Percentiles rank a stretch among this genome's conserved stretches.
These are phyloP conservation scores for Gossypium stocksii DNA, from an alignment of 345 rosid genomes.

Conservation along the genomic window DNA sequence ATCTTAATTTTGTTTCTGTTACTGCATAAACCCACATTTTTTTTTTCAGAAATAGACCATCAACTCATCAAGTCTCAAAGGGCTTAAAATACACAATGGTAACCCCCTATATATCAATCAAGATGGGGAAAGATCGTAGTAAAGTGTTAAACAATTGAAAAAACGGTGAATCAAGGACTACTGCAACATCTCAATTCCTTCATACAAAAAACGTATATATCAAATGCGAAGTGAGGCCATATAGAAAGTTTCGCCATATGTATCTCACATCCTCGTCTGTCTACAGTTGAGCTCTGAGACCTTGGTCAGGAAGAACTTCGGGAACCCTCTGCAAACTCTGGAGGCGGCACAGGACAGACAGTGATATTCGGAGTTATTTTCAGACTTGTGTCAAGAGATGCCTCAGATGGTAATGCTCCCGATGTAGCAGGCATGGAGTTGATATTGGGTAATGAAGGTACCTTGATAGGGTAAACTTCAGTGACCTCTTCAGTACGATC, in stretches of 20 bases:
- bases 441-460: constrained; percentile 32
- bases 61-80: too few species aligned
- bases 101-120: too few species aligned
- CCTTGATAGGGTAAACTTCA: constrained; percentile 72
- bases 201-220: too few species aligned
- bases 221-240: too few species aligned
- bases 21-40: too few species aligned
- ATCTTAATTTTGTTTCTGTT: too few species aligned
- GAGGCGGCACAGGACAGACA: constrained; percentile 36
- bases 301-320: constrained; percentile 6
- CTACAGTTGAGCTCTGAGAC: neutral
- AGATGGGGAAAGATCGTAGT: too few species aligned
- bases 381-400: constrained; percentile 19
- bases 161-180: neutral
- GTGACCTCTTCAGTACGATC: constrained; percentile 80
- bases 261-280: too few species aligned
- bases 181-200: too few species aligned
- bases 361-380: constrained; percentile 18
- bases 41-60: too few species aligned
- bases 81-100: too few species aligned
- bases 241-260: too few species aligned
- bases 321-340: constrained; percentile 23
- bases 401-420: constrained; percentile 16
- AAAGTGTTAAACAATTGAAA: neutral
- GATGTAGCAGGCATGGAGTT: constrained; percentile 15